Evolutionary conservation across 1,284 basidiomycete genomes (phyloP).

Genomic region (Puccinia horiana): DNA sequence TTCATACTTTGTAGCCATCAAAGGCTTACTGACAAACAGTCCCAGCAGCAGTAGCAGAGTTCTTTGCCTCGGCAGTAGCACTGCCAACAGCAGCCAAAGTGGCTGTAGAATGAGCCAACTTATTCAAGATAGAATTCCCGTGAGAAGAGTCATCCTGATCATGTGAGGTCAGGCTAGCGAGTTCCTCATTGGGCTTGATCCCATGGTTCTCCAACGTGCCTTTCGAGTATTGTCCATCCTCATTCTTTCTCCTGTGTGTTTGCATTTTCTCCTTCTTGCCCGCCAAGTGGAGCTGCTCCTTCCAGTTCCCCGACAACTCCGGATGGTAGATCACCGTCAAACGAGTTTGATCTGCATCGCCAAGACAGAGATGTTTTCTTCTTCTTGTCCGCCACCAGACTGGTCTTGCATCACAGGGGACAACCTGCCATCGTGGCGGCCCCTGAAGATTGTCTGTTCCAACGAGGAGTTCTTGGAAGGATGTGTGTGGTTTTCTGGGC

Average conservation of each 20-base stretch:
- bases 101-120: neutral
- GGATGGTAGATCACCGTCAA: constrained; percentile 82
- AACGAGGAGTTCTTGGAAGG: neutral
- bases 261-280: constrained; percentile 47
- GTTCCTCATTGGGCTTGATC: constrained; percentile 29
- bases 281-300: constrained; percentile 63
- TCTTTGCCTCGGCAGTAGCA: neutral
- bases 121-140: neutral
- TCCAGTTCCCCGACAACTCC: constrained; percentile 79
- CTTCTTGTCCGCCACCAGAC: neutral
- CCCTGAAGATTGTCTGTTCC: constrained; percentile 8
- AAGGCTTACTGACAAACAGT: constrained; percentile 19
- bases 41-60: neutral
- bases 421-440: neutral
- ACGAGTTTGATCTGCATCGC: constrained; percentile 64
- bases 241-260: constrained; percentile 57
- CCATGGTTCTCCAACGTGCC: neutral
- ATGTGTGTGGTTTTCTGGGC: neutral
- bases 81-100: neutral
- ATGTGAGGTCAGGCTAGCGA: constrained; percentile 29
- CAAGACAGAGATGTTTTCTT: constrained; percentile 51
- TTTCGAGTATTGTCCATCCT: constrained; percentile 12
- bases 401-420: constrained; percentile 1
- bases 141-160: neutral
- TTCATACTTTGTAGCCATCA: constrained; percentile 69